A percentile compares a stretch with the other conserved stretches of the same genome.
Evolutionary conservation across 2,329 filamentous ascomycete genomes (phyloP).

Genomic region (Fonsecaea pedrosoi): DNA sequence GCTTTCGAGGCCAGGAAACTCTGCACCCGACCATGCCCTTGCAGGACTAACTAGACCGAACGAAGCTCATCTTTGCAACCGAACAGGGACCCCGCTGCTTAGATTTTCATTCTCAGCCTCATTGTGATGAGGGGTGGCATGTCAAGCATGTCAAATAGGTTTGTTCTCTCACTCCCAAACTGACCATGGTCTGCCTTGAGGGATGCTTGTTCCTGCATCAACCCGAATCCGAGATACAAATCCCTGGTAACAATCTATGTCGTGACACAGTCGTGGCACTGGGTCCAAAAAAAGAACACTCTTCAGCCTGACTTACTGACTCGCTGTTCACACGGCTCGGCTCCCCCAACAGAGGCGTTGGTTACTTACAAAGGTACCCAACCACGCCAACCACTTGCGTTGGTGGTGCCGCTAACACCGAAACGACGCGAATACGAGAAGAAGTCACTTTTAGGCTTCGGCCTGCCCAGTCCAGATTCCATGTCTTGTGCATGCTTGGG

Average conservation of each 20-base stretch:
- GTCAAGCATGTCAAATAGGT: neutral
- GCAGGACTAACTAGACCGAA: neutral
- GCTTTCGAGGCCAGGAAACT: neutral
- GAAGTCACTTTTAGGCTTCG: neutral
- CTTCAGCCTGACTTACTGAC: no score
- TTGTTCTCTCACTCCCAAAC: no score
- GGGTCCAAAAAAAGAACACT: no score
- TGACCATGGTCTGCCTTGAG: no score
- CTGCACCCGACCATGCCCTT: neutral
- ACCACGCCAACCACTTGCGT: neutral
- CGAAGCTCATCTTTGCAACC: neutral
- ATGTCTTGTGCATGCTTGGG: neutral
- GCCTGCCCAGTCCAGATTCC: neutral
- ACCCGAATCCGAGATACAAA: no score
- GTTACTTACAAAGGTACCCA: no score
- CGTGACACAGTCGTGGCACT: no score
- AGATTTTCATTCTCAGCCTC: slow-evolving; percentile 3
- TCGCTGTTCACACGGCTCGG: no score
- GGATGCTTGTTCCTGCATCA: no score
- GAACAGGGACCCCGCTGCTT: neutral
- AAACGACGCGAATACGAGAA: neutral
- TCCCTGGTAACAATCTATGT: no score
- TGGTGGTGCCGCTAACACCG: neutral
- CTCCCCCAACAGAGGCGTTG: no score
- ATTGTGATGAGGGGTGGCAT: neutral